Conservation (phyloP, 768 basidiomycete species). For the Termitomyces sp. region DNA sequence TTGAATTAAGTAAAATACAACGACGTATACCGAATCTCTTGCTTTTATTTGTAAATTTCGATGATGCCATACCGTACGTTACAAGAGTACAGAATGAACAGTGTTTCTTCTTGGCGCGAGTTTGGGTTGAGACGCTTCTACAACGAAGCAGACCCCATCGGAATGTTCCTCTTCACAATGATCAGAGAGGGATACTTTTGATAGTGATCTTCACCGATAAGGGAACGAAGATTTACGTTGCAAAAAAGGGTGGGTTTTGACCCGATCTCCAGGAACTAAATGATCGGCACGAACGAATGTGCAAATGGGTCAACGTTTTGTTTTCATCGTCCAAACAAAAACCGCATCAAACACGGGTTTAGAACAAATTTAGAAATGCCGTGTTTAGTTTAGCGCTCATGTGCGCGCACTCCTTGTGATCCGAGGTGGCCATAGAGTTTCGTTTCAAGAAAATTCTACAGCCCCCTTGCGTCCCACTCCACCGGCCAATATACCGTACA, state of each 20-base stretch:
- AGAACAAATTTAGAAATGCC: not conserved
- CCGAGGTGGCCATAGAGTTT: constrained; percentile 6
- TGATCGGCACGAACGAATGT: not conserved
- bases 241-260: not conserved
- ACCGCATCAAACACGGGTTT: not conserved
- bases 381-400: not conserved
- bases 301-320: not conserved
- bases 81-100: no score
- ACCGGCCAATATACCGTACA: not conserved
- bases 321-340: not conserved
- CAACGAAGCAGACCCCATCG: not conserved
- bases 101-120: no score
- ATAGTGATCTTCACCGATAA: not conserved
- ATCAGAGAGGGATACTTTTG: not conserved
- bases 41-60: no score
- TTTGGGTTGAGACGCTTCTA: no score
- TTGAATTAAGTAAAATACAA: no score
- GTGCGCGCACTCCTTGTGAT: constrained; percentile 13
- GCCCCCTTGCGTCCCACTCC: not conserved
- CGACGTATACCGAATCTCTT: no score
- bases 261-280: not conserved
- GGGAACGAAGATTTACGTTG: not conserved
- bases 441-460: constrained; percentile 6
- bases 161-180: not conserved
- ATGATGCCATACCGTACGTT: no score